These are phyloP conservation scores for Entomortierella chlamydospora DNA, from an alignment of 192 early-diverging fungal genomes.

Conservation along the genomic window DNA sequence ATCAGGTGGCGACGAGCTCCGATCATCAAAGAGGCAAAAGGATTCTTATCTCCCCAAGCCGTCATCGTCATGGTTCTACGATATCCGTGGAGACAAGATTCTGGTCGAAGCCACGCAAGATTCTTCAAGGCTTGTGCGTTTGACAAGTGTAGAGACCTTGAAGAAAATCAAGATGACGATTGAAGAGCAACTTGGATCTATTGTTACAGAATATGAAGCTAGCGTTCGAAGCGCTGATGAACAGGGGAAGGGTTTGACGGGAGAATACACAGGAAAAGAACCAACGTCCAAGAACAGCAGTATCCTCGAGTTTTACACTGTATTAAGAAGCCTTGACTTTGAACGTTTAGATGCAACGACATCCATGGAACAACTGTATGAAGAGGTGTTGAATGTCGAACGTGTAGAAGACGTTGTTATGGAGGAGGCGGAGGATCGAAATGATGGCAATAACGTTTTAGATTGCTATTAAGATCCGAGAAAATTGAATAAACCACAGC, in stretches of 20 bases:
- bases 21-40: constrained; percentile 40
- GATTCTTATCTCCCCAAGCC: constrained; percentile 19
- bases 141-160: constrained; percentile 44
- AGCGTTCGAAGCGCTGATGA: neutral
- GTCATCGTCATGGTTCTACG: constrained; percentile 57
- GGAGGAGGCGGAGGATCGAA: constrained; percentile 52
- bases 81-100: constrained; percentile 56
- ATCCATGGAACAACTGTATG: constrained; percentile 63
- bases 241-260: no score
- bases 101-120: constrained; percentile 51
- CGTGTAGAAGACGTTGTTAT: constrained; percentile 50
- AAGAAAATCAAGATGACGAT: constrained; percentile 29
- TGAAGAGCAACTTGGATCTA: constrained; percentile 10
- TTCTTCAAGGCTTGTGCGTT: constrained; percentile 38
- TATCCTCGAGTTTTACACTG: constrained; percentile 36
- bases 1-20: constrained; percentile 6
- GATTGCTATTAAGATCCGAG: constrained; percentile 57
- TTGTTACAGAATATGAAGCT: neutral
- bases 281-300: neutral
- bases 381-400: constrained; percentile 65
- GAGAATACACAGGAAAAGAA: neutral
- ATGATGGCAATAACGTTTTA: constrained; percentile 51
- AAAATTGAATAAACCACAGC: no score
- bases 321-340: constrained; percentile 52
- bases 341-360: constrained; percentile 56